Evolutionary conservation across 306 rosid genomes (phyloP).

Genomic region (Senna siamea): DNA sequence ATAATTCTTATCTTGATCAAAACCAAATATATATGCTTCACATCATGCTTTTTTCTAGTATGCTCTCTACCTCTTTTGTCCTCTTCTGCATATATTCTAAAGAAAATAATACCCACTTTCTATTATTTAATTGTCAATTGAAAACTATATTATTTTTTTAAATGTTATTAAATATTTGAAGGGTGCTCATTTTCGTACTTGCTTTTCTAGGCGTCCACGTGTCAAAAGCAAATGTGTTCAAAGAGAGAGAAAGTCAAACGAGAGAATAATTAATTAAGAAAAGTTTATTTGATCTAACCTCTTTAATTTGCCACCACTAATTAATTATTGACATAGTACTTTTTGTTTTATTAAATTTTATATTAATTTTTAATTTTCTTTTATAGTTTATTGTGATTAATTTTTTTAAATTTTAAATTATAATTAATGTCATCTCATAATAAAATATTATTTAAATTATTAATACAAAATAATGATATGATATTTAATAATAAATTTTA

Average conservation of each 20-base stretch:
- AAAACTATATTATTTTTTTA: constrained; percentile 9
- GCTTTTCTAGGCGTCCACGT: constrained; percentile 41
- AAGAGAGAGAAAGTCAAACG: constrained; percentile 53
- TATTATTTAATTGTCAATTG: constrained; percentile 37
- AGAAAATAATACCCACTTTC: constrained; percentile 47
- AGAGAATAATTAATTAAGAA: constrained; percentile 18
- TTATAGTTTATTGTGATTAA: too few species aligned
- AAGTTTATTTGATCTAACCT: constrained; percentile 4
- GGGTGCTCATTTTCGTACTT: constrained; percentile 43
- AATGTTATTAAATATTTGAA: constrained; percentile 16
- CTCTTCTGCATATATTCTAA: constrained; percentile 29
- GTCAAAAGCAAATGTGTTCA: constrained; percentile 40
- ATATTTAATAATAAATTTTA: too few species aligned
- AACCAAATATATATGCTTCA: constrained; percentile 45
- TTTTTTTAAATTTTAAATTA: too few species aligned
- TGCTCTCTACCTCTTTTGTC: constrained; percentile 43
- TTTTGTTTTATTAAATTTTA: too few species aligned
- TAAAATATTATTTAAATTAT: too few species aligned
- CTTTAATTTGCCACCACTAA: neutral
- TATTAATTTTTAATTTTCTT: too few species aligned
- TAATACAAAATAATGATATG: too few species aligned
- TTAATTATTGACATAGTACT: too few species aligned
- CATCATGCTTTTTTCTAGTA: constrained; percentile 25
- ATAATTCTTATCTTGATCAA: constrained; percentile 24
- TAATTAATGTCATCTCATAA: too few species aligned